Percentiles rank a stretch among this genome's conserved stretches.
Evolutionary conservation across 1,284 basidiomycete species (phyloP).

Genomic region (Ceratorhiza oryzae-sativae): DNA sequence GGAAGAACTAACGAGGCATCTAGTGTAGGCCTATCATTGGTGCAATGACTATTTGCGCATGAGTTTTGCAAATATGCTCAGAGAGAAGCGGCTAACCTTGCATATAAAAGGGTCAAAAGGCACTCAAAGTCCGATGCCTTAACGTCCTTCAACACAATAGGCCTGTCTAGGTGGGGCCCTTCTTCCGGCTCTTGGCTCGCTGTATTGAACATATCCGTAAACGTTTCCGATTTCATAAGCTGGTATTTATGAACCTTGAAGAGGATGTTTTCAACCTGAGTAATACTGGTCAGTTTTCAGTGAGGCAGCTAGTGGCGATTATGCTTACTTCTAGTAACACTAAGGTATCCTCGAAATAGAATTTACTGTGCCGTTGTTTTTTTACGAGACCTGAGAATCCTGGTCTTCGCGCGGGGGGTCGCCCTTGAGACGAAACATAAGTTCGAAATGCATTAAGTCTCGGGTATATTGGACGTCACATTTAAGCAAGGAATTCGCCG

Average conservation of each 20-base stretch:
- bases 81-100: background rate
- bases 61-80: too few species aligned
- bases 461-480: too few species aligned
- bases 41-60: background rate
- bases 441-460: too few species aligned
- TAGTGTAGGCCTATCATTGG: background rate
- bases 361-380: background rate
- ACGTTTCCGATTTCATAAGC: background rate
- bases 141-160: background rate
- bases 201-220: background rate
- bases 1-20: background rate
- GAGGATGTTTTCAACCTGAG: background rate
- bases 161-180: background rate
- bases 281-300: background rate
- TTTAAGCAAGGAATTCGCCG: too few species aligned
- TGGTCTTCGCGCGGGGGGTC: too few species aligned
- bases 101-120: background rate
- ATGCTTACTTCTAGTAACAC: background rate
- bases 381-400: too few species aligned
- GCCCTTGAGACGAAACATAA: too few species aligned
- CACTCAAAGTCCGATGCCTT: background rate
- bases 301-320: background rate
- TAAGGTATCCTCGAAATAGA: background rate
- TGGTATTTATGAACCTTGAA: constrained; percentile 4
- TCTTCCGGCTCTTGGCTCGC: background rate